A percentile compares a stretch with the other conserved stretches of the same genome.
phyloP scores from a whole-genome alignment of 1,284 basidiomycete genomes.

The Fomitiporia mediterranea region DNA sequence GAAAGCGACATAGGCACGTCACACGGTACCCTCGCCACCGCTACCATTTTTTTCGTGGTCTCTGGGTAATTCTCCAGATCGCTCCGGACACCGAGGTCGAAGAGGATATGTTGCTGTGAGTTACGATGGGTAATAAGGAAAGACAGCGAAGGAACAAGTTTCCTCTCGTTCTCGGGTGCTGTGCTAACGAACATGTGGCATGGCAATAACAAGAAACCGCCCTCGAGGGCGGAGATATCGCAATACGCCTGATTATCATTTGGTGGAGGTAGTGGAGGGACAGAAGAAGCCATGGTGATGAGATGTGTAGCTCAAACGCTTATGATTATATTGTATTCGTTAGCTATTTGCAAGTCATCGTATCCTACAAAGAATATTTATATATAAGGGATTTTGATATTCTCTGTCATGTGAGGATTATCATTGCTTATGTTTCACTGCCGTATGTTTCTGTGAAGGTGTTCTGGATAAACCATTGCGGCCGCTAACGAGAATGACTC shows the following conservation, averaged over 20 bases:
- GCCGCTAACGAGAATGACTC: too few species aligned
- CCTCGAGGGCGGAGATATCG: conserved; percentile 22
- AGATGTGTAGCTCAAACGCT: background rate
- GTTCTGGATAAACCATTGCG: too few species aligned
- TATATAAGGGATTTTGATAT: too few species aligned
- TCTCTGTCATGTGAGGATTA: too few species aligned
- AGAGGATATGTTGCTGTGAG: conserved; percentile 17
- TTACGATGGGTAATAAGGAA: conserved; percentile 21
- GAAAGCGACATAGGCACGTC: conserved; percentile 43
- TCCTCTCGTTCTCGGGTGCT: conserved; percentile 4
- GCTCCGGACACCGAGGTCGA: conserved; percentile 23
- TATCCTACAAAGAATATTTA: conserved; percentile 20
- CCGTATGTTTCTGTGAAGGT: too few species aligned
- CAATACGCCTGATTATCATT: conserved; percentile 18
- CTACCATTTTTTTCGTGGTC: conserved; percentile 19
- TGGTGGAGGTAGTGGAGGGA: conserved; percentile 15
- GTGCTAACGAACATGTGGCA: conserved; percentile 12
- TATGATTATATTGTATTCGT: too few species aligned
- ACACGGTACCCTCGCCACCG: conserved; percentile 34
- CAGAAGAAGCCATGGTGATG: background rate
- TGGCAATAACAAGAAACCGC: conserved; percentile 15
- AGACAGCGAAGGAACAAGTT: conserved; percentile 19
- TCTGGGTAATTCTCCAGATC: conserved; percentile 8
- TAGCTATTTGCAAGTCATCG: conserved; percentile 36
- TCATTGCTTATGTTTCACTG: too few species aligned